These are phyloP conservation scores for Myochromella boudieri DNA, from an alignment of 768 basidiomycete species.

Conservation along the genomic window DNA sequence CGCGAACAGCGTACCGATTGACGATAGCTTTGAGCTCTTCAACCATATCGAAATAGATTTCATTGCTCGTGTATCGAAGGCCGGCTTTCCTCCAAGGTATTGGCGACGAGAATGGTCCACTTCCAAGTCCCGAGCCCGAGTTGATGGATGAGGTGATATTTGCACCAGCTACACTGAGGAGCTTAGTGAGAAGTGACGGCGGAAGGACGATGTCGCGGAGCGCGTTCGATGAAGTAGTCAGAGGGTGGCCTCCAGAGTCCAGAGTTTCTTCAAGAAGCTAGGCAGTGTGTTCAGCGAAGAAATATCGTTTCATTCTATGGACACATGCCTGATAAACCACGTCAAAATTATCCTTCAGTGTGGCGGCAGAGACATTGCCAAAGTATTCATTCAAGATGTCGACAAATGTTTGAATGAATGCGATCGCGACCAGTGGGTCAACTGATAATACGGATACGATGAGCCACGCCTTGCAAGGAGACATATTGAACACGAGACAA, in stretches of 20 bases:
- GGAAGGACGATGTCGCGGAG: conserved; percentile 93
- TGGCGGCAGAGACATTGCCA: conserved; percentile 76
- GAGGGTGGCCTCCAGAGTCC: conserved; percentile 87
- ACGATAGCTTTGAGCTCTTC: conserved; percentile 82
- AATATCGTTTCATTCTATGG: background rate
- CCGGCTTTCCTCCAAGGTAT: conserved; percentile 93
- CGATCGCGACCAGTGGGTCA: conserved; percentile 87
- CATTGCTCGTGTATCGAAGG: conserved; percentile 81
- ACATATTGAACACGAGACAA: conserved; percentile 25
- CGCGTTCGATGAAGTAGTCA: conserved; percentile 88
- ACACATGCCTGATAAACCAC: conserved; percentile 96
- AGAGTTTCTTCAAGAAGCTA: conserved; percentile 95
- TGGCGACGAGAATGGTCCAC: conserved; percentile 76
- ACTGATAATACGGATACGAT: conserved; percentile 40
- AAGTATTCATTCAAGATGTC: conserved; percentile 87
- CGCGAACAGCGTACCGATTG: conserved; percentile 54
- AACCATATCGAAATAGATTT: conserved; percentile 88
- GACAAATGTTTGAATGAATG: conserved; percentile 83
- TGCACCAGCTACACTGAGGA: conserved; percentile 53
- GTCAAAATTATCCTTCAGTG: conserved; percentile 90
- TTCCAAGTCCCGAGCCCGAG: conserved; percentile 40
- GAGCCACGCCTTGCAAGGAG: background rate
- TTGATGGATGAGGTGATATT: conserved; percentile 49
- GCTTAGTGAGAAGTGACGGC: conserved; percentile 80
- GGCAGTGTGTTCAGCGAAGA: conserved; percentile 4